phyloP scores from a whole-genome alignment of 768 basidiomycete genomes.

The Phylloporus sp. region DNA sequence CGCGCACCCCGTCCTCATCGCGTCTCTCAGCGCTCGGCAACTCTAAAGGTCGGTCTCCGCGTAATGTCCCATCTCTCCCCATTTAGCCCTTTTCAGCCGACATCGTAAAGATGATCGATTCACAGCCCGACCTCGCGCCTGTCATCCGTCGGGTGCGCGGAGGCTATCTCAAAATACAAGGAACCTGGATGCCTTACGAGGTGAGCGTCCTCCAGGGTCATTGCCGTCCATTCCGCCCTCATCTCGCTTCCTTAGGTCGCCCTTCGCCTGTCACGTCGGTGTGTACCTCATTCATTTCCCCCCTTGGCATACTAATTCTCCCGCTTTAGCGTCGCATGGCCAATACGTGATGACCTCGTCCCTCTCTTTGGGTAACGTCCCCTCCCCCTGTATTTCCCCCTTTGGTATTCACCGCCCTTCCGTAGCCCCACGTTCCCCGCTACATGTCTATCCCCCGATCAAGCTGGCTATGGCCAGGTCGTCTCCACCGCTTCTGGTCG shows the following conservation, averaged over 20 bases:
- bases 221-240: conserved; percentile 16
- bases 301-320: conserved; percentile 10
- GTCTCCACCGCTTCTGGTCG: conserved; percentile 57
- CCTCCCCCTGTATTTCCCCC: not conserved
- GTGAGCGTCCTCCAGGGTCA: conserved; percentile 36
- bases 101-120: conserved; percentile 90
- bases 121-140: conserved; percentile 79
- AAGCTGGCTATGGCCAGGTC: conserved; percentile 83
- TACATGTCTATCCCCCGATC: conserved; percentile 80
- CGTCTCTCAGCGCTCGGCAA: conserved; percentile 64
- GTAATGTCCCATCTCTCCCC: conserved; percentile 9
- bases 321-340: conserved; percentile 70
- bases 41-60: conserved; percentile 62
- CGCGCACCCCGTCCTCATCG: conserved; percentile 9
- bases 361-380: conserved; percentile 77
- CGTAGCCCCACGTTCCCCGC: conserved; percentile 75
- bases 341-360: conserved; percentile 78
- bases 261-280: conserved; percentile 75
- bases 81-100: conserved; percentile 52
- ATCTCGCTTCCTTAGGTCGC: conserved; percentile 53
- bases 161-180: conserved; percentile 88
- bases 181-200: conserved; percentile 93
- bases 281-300: conserved; percentile 26
- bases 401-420: conserved; percentile 17
- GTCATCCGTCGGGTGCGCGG: conserved; percentile 81